These are phyloP conservation scores for Oemleria cerasiformis DNA, from an alignment of 306 rosid genomes.

Conservation along the genomic window DNA sequence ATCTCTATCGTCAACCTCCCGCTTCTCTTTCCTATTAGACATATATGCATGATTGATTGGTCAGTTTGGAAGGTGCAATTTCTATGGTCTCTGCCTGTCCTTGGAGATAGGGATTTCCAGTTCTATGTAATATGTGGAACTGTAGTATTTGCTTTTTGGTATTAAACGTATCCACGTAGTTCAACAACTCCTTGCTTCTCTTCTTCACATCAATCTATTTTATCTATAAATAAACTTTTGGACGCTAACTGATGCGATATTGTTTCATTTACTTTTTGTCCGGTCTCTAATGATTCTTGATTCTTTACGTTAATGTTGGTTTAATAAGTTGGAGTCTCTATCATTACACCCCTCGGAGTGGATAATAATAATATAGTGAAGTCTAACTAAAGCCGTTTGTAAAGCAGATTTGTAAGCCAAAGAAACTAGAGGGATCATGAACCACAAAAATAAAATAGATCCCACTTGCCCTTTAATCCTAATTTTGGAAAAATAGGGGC, in stretches of 20 bases:
- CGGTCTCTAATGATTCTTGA: too few species aligned
- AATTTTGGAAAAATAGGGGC: not conserved
- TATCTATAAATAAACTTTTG: too few species aligned
- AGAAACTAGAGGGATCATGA: not conserved
- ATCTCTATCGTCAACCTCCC: not conserved
- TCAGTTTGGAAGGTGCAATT: not conserved
- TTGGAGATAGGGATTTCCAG: not conserved
- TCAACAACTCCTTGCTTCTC: not conserved
- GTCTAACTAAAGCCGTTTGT: too few species aligned
- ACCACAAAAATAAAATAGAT: slow-evolving; percentile 3
- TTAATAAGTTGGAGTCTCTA: too few species aligned
- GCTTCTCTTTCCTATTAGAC: too few species aligned
- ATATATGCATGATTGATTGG: not conserved
- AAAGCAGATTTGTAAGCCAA: not conserved
- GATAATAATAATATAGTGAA: too few species aligned
- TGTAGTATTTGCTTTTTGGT: not conserved
- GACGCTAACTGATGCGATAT: too few species aligned
- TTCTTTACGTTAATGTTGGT: too few species aligned
- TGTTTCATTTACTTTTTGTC: too few species aligned
- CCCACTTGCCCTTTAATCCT: not conserved
- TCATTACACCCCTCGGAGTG: too few species aligned
- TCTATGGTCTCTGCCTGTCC: not conserved
- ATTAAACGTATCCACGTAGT: not conserved
- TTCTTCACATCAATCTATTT: not conserved
- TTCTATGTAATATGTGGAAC: not conserved